phyloP scores from a whole-genome alignment of 495 filamentous ascomycete species.

The Achaetomiella virescens region DNA sequence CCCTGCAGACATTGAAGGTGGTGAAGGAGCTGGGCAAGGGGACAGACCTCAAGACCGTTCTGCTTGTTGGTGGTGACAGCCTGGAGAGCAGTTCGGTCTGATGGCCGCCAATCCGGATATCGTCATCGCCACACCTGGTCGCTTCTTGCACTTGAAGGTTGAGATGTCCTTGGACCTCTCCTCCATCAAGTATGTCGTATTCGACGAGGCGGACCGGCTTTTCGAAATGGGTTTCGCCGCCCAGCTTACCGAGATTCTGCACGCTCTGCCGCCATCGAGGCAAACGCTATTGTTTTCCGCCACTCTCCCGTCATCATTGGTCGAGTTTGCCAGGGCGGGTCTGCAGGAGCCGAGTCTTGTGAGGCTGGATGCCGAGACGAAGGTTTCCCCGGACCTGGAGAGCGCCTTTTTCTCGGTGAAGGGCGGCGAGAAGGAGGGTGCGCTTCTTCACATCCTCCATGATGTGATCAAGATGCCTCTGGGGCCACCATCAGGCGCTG shows the following conservation, averaged over 20 bases:
- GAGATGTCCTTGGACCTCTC: constrained; percentile 88
- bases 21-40: constrained; percentile 89
- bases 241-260: constrained; percentile 87
- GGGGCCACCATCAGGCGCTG: constrained; percentile 52
- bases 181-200: constrained; percentile 84
- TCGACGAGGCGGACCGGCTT: constrained; percentile 92
- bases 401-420: constrained; percentile 92
- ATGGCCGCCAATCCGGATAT: constrained; percentile 96
- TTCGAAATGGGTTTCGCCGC: constrained; percentile 98
- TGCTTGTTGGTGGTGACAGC: constrained; percentile 91
- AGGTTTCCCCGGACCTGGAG: constrained; percentile 89
- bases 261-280: constrained; percentile 72
- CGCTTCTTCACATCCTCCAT: constrained; percentile 79
- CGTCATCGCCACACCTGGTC: constrained; percentile 90
- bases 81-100: constrained; percentile 87
- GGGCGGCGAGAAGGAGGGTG: constrained; percentile 85
- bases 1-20: constrained; percentile 90
- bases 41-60: constrained; percentile 79
- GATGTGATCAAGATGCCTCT: constrained; percentile 91
- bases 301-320: constrained; percentile 84
- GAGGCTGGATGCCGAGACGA: constrained; percentile 86
- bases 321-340: constrained; percentile 92
- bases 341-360: constrained; percentile 83
- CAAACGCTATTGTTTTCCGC: constrained; percentile 95
- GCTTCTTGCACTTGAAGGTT: constrained; percentile 90